phyloP scores from a whole-genome alignment of 495 filamentous ascomycete species.

The Pyrenula massariospora region DNA sequence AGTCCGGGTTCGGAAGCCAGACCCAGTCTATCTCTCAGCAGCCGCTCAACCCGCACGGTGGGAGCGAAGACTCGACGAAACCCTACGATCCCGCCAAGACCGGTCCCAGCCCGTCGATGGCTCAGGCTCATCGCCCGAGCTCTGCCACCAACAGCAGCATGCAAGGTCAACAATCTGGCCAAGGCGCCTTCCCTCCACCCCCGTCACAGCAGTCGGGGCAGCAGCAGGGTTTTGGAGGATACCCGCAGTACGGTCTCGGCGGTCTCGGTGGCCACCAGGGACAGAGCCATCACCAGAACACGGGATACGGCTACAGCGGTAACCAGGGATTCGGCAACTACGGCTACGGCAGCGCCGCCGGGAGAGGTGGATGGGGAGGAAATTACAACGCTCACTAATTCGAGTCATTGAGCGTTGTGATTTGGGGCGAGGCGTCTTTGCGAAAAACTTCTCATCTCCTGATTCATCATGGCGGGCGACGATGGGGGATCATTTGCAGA shows the following conservation, averaged over 20 bases:
- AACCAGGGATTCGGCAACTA: conserved; percentile 44
- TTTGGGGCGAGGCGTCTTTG: too few species aligned
- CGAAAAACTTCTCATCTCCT: not conserved
- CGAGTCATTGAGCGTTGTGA: too few species aligned
- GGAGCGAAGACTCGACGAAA: conserved; percentile 62
- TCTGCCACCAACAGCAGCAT: conserved; percentile 72
- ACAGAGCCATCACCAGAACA: conserved; percentile 51
- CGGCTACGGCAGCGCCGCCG: conserved; percentile 32
- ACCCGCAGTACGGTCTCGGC: conserved; percentile 60
- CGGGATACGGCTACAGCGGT: conserved; percentile 34
- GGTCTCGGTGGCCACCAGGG: conserved; percentile 57
- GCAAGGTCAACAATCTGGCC: conserved; percentile 45
- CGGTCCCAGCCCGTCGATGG: conserved; percentile 76
- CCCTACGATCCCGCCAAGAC: conserved; percentile 64
- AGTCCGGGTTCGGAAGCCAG: conserved; percentile 56
- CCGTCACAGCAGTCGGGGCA: conserved; percentile 52
- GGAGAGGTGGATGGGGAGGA: conserved; percentile 57
- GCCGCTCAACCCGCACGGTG: conserved; percentile 42
- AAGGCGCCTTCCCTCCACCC: conserved; percentile 57
- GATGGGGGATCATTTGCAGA: too few species aligned
- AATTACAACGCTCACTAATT: conserved; percentile 36
- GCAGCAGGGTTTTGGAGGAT: conserved; percentile 59
- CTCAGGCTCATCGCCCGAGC: conserved; percentile 67
- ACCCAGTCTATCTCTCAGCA: conserved; percentile 55
- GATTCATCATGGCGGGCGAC: too few species aligned